phyloP scores from a whole-genome alignment of 768 basidiomycete genomes.

The Mycena capillaripes region DNA sequence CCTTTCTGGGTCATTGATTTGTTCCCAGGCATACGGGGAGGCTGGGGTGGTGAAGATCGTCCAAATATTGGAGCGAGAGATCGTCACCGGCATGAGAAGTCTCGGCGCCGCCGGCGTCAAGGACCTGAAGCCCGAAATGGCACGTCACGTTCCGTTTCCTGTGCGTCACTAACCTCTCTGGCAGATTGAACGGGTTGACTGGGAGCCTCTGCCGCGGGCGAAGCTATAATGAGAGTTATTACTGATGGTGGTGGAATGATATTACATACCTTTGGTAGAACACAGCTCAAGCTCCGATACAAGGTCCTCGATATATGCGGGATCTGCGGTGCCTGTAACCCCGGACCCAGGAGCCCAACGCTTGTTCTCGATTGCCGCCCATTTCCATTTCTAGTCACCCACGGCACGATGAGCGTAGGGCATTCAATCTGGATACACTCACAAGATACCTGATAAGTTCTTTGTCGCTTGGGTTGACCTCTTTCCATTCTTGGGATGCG shows the following conservation, averaged over 20 bases:
- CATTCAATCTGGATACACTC: conserved; percentile 37
- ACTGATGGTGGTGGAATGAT: neutral
- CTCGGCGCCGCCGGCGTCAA: conserved; percentile 76
- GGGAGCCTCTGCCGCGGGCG: conserved; percentile 61
- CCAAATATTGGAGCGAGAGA: conserved; percentile 82
- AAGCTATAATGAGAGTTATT: conserved; percentile 17
- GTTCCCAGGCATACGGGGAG: conserved; percentile 77
- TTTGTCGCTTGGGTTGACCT: conserved; percentile 76
- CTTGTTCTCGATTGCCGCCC: conserved; percentile 69
- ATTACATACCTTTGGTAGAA: conserved; percentile 12
- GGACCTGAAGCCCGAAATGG: conserved; percentile 83
- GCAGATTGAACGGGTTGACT: conserved; percentile 76
- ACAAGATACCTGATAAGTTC: conserved; percentile 78
- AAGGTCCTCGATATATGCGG: conserved; percentile 55
- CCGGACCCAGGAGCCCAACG: conserved; percentile 66
- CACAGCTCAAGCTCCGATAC: conserved; percentile 52
- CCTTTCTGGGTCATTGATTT: neutral
- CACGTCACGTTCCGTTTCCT: conserved; percentile 46
- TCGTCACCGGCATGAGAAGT: conserved; percentile 80
- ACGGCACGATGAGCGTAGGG: neutral
- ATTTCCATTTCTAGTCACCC: conserved; percentile 81
- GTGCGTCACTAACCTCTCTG: neutral
- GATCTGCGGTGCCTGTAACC: conserved; percentile 51
- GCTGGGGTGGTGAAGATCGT: conserved; percentile 76
- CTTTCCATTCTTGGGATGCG: conserved; percentile 68